Percentiles rank a stretch among this genome's conserved stretches.
These are phyloP conservation scores for Blastocladiella emersonii DNA, from an alignment of 371 early-diverging fungal species.

Conservation along the genomic window DNA sequence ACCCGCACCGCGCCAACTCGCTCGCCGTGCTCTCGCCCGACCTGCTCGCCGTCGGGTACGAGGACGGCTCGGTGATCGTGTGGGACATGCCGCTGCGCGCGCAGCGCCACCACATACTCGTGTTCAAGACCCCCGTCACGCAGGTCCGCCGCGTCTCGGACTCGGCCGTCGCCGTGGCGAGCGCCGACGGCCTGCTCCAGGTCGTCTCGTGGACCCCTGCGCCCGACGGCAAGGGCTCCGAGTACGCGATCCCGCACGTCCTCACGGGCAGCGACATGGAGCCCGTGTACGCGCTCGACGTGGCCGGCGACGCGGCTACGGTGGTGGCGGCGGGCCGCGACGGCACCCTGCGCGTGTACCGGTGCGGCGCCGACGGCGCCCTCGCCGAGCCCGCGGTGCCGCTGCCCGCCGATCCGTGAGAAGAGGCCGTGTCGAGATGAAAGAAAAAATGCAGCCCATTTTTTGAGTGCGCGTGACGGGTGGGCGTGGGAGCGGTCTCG, in stretches of 20 bases:
- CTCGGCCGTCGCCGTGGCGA: not conserved
- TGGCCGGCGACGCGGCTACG: not conserved
- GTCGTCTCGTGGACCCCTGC: not conserved
- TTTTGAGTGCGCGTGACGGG: too few species aligned
- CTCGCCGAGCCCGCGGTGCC: too few species aligned
- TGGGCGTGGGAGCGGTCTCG: too few species aligned
- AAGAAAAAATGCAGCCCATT: too few species aligned
- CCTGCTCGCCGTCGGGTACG: not conserved
- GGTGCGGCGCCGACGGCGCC: too few species aligned
- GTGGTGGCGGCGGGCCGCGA: slow-evolving; percentile 1
- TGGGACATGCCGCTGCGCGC: not conserved
- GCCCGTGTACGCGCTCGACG: not conserved
- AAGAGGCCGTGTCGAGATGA: too few species aligned
- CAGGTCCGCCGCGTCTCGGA: not conserved
- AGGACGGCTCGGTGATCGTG: not conserved
- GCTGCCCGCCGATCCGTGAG: too few species aligned
- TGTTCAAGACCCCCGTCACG: not conserved
- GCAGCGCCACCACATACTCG: not conserved
- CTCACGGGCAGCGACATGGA: slow-evolving; percentile 3
- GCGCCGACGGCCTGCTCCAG: not conserved
- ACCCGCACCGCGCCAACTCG: slow-evolving; percentile 1
- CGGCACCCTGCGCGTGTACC: not conserved
- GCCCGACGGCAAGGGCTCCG: not conserved
- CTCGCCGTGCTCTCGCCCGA: not conserved
- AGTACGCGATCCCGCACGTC: not conserved